Conservation (phyloP, 2,329 filamentous ascomycete genomes). For the Chaetomium sp. region DNA sequence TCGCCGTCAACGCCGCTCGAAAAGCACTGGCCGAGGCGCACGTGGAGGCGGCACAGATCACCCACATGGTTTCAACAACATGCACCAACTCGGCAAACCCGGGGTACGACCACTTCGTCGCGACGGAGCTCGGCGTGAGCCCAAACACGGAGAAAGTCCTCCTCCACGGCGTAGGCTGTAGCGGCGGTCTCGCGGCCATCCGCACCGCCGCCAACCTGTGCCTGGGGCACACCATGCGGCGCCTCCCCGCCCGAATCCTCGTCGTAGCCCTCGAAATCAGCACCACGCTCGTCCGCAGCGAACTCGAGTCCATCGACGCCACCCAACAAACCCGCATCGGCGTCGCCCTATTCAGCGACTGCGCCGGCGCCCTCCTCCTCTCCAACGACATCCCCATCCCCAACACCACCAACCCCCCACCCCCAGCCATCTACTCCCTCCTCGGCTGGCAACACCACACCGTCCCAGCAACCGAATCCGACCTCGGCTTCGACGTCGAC, state of each 20-base stretch:
- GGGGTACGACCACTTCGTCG: conserved; percentile 67
- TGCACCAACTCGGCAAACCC: conserved; percentile 72
- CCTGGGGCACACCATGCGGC: conserved; percentile 60
- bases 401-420: neutral
- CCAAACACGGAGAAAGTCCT: conserved; percentile 64
- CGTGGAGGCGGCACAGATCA: conserved; percentile 57
- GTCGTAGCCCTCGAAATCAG: conserved; percentile 66
- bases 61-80: conserved; percentile 67
- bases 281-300: conserved; percentile 63
- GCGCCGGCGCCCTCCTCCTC: conserved; percentile 65
- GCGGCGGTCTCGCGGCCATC: conserved; percentile 63
- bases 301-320: conserved; percentile 64
- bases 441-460: conserved; percentile 67
- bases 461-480: conserved; percentile 62
- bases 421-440: conserved; percentile 54
- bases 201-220: conserved; percentile 68
- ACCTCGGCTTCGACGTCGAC: conserved; percentile 68
- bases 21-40: conserved; percentile 60
- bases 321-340: conserved; percentile 65
- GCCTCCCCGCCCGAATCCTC: conserved; percentile 63
- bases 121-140: conserved; percentile 59
- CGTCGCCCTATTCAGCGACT: conserved; percentile 69
- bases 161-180: conserved; percentile 67
- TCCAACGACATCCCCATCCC: conserved; percentile 57
- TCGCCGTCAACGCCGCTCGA: conserved; percentile 57